Evolutionary conservation across 1,139 yeast genomes (phyloP).

Genomic region (Saccharomyces uvarum): DNA sequence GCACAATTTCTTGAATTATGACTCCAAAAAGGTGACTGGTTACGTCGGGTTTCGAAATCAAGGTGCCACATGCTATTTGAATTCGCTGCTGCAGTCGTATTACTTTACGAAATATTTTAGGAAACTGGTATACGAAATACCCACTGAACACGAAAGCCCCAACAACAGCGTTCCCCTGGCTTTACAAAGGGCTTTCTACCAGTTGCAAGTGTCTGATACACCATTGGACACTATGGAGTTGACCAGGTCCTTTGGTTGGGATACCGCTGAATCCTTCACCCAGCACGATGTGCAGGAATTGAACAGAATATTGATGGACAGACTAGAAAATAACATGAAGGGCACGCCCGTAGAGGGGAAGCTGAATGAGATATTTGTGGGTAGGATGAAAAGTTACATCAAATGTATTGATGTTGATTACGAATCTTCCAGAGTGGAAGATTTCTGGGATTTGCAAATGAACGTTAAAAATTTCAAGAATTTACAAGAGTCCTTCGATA

Average conservation of each 20-base stretch:
- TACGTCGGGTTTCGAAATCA: constrained; percentile 90
- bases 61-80: constrained; percentile 96
- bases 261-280: constrained; percentile 86
- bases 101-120: constrained; percentile 79
- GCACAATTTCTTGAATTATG: constrained; percentile 80
- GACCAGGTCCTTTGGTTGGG: constrained; percentile 96
- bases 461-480: constrained; percentile 80
- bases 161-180: constrained; percentile 67
- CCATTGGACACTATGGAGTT: constrained; percentile 82
- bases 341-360: constrained; percentile 77
- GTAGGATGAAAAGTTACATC: constrained; percentile 91
- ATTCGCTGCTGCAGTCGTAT: constrained; percentile 83
- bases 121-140: constrained; percentile 80
- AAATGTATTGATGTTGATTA: constrained; percentile 92
- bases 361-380: constrained; percentile 80
- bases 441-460: constrained; percentile 95
- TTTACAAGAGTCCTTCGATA: constrained; percentile 68
- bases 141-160: constrained; percentile 55
- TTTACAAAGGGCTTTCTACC: constrained; percentile 78
- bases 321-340: constrained; percentile 85
- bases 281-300: constrained; percentile 98
- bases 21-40: constrained; percentile 81
- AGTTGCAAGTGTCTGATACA: constrained; percentile 59
- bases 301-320: constrained; percentile 92
- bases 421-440: constrained; percentile 87